phyloP scores from a whole-genome alignment of 1,139 yeast genomes.

The Candida neerlandica region DNA sequence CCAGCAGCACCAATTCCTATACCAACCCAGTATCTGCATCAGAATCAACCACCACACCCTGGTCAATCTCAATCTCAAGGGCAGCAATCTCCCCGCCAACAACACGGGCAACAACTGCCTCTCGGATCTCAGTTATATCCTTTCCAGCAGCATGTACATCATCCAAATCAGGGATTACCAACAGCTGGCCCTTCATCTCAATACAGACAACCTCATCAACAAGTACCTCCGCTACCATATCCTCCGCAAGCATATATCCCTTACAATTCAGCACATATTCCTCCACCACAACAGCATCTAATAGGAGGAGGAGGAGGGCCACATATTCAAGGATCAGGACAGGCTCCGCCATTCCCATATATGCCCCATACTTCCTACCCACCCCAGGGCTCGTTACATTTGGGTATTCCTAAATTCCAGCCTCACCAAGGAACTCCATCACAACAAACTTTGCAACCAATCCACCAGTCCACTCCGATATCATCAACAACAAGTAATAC shows the following conservation, averaged over 20 bases:
- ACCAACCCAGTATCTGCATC: conserved; percentile 12
- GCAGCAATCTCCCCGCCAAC: conserved; percentile 19
- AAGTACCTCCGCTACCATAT: neutral
- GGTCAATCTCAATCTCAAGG: conserved; percentile 12
- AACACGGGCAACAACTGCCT: conserved; percentile 18
- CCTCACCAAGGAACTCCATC: neutral
- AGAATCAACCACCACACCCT: conserved; percentile 16
- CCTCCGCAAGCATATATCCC: neutral
- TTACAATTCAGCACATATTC: neutral
- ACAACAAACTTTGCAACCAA: neutral
- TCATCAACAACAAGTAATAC: neutral
- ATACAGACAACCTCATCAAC: conserved; percentile 3
- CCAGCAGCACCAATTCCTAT: neutral
- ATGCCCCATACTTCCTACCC: conserved; percentile 3
- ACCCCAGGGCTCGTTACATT: neutral
- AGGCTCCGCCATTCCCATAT: neutral
- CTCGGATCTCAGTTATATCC: conserved; percentile 6
- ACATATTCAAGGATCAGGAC: neutral
- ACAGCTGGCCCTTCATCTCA: conserved; percentile 3
- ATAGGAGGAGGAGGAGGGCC: conserved; percentile 3
- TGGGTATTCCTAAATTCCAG: neutral
- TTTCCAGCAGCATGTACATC: conserved; percentile 6
- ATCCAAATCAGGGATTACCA: conserved; percentile 5
- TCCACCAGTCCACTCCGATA: neutral
- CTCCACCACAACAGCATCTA: conserved; percentile 5